Percentiles rank a stretch among this genome's conserved stretches.
phyloP scores from a whole-genome alignment of 108 stramenopile species.

The Schizochytrium sp. region DNA sequence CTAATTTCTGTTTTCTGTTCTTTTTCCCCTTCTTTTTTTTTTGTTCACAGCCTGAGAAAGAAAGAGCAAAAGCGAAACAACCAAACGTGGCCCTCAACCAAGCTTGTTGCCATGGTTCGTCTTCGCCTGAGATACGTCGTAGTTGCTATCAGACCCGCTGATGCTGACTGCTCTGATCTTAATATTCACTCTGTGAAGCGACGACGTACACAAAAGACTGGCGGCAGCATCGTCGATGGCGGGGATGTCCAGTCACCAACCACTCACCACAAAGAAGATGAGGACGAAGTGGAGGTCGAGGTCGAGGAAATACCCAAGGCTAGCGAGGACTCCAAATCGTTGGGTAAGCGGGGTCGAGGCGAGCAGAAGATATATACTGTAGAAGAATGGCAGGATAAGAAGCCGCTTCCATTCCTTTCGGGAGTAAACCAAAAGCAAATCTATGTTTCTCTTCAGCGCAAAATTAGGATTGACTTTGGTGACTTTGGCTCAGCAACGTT shows the following conservation, averaged over 20 bases:
- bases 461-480: neutral
- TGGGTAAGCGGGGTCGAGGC: too few relatives aligned
- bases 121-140: constrained; percentile 25
- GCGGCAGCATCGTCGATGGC: too few relatives aligned
- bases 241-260: too few relatives aligned
- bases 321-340: too few relatives aligned
- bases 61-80: neutral
- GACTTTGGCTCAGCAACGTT: constrained; percentile 1
- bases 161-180: neutral
- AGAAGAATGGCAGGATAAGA: neutral
- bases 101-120: neutral
- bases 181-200: too few relatives aligned
- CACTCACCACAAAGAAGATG: too few relatives aligned
- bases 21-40: neutral
- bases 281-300: too few relatives aligned
- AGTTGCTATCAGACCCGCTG: neutral
- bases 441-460: neutral
- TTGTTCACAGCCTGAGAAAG: neutral
- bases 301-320: too few relatives aligned
- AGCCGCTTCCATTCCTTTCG: neutral
- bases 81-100: neutral
- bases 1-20: neutral
- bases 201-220: too few relatives aligned
- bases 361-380: neutral
- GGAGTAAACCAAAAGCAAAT: neutral